Evolutionary conservation across 2,329 filamentous ascomycete species (phyloP), one percentile per base, ranked within the genome.

Genomic region (Fusarium sp.): DNA sequence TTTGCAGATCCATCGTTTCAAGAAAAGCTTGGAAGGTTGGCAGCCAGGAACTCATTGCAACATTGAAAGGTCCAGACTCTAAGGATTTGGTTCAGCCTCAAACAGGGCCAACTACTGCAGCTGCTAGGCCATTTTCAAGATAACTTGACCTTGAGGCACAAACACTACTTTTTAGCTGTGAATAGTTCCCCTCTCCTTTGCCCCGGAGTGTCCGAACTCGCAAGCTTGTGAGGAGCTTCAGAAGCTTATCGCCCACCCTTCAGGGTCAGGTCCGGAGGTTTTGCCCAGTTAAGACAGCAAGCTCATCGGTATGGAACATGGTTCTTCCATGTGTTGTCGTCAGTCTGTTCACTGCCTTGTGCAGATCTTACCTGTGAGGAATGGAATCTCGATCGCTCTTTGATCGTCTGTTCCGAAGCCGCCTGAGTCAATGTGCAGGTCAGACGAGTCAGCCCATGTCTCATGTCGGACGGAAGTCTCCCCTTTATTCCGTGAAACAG

Each of bases 311-410:
- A n/a, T 27, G 60, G 43, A 54, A 63, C 31, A 64, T 64, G 31
- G 7, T 39, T 64, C 11, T 37, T 64, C 60, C 60, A 54, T 18
- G 8, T 6, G 16, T 8, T 39, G 16, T 50, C 39, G 48, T 69
- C 56, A 59, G 31, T 62, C 59, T 39, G 43, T 48, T 43, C 24
- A 58, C 50, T 66, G 64, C 54, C 39, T 39, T 41, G 52, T 13
- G 48, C 48, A 14, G 18, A 18, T 27, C 37, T 61, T 31, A 13
- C 22, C 6, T 54, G 69, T 27, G 67, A 10, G 37, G 52, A 56
- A 33, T 43, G 22, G 48, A 39, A 74, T 74, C 72, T 75, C 72
- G 72, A 75, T 75, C 69, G 50, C 52, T 50, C 33, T n/a, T 31
- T 29, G 72, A 73, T 75, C 72, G 37, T 14, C 62, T 61, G 33